phyloP scores from a whole-genome alignment of 345 rosid species.

The Citrus maxima region DNA sequence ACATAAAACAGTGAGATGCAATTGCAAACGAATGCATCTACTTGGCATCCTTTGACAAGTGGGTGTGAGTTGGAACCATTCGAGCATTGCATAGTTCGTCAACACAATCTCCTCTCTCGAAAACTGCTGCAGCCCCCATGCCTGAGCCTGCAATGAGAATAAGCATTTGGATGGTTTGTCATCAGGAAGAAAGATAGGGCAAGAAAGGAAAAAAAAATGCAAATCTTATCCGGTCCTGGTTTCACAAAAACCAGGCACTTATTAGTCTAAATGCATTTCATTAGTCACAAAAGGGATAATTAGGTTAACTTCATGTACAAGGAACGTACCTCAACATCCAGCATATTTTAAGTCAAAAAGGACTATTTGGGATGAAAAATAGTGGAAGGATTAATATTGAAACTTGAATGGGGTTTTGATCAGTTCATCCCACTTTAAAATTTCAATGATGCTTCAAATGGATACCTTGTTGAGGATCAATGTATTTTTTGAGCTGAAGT shows the following conservation, averaged over 20 bases:
- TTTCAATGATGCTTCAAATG: conserved; percentile 30
- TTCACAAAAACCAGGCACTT: not conserved
- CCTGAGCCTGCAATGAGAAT: conserved; percentile 49
- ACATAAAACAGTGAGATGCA: not conserved
- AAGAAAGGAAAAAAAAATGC: no score
- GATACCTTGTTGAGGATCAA: conserved; percentile 33
- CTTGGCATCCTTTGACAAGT: conserved; percentile 38
- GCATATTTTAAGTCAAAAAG: not conserved
- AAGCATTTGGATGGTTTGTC: not conserved
- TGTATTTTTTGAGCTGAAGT: conserved; percentile 46
- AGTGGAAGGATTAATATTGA: conserved; percentile 1
- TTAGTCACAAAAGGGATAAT: not conserved
- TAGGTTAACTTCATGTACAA: not conserved
- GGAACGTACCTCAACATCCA: not conserved
- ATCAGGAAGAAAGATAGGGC: not conserved
- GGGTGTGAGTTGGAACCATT: conserved; percentile 20
- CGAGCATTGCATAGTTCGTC: conserved; percentile 53
- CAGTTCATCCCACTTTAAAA: conserved; percentile 19
- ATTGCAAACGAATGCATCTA: conserved; percentile 7
- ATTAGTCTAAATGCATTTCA: not conserved
- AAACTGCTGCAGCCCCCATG: conserved; percentile 93
- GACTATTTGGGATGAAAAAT: not conserved
- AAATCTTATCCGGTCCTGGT: no score
- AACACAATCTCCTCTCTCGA: conserved; percentile 70
- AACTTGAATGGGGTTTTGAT: conserved; percentile 43